Evolutionary conservation across 2,329 filamentous ascomycete species (phyloP).

Genomic region (Polychaeton citri): DNA sequence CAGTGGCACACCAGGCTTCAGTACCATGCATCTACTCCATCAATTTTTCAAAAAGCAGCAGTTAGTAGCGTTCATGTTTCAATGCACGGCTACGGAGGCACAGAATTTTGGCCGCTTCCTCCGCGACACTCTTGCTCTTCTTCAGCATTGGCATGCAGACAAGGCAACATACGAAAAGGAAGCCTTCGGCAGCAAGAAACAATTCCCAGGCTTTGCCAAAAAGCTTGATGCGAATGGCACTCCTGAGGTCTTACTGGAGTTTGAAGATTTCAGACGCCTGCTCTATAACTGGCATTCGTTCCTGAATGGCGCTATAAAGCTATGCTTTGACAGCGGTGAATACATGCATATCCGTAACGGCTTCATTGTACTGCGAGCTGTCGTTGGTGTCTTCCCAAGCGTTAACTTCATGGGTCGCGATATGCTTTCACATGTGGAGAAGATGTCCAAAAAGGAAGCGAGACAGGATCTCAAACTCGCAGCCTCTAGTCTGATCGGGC

Average conservation of each 20-base stretch:
- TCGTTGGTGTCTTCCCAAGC: conserved; percentile 72
- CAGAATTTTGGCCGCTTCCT: conserved; percentile 89
- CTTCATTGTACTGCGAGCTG: conserved; percentile 72
- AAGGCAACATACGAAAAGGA: conserved; percentile 68
- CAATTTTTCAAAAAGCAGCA: conserved; percentile 74
- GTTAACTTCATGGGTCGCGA: conserved; percentile 75
- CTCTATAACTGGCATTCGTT: conserved; percentile 85
- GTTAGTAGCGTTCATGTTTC: conserved; percentile 71
- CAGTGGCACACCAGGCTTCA: conserved; percentile 72
- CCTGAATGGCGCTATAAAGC: conserved; percentile 64
- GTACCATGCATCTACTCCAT: conserved; percentile 70
- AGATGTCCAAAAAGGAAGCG: conserved; percentile 45
- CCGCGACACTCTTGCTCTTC: conserved; percentile 64
- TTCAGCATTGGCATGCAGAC: conserved; percentile 73
- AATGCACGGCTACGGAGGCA: conserved; percentile 78
- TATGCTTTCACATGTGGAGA: conserved; percentile 52
- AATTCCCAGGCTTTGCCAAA: conserved; percentile 67
- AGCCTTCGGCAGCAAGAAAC: conserved; percentile 51
- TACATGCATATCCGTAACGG: conserved; percentile 98
- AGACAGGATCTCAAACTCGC: conserved; percentile 64
- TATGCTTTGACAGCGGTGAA: conserved; percentile 68
- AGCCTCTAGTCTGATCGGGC: conserved; percentile 57
- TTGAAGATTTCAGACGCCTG: conserved; percentile 72
- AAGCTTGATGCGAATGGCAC: conserved; percentile 43
- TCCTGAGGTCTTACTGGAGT: conserved; percentile 60